These are phyloP conservation scores for Panicum miliaceum DNA, from an alignment of 176 grass and related monocot genomes.

Conservation along the genomic window DNA sequence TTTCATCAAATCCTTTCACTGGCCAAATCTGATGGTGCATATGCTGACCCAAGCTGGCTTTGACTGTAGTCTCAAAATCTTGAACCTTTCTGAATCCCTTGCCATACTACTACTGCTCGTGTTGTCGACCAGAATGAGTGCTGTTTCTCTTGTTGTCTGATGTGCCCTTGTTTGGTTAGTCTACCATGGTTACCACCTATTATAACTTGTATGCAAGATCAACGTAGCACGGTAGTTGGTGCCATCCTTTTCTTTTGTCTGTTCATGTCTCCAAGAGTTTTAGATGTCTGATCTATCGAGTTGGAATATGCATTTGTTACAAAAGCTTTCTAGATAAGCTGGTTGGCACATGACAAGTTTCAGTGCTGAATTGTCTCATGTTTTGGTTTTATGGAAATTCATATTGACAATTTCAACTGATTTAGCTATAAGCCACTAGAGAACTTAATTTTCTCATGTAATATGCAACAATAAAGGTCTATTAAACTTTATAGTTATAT, in stretches of 20 bases:
- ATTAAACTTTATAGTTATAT: not conserved
- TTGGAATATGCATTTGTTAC: slow-evolving; percentile 14
- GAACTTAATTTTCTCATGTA: slow-evolving; percentile 18
- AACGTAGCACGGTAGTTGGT: not conserved
- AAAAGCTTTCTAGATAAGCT: slow-evolving; percentile 7
- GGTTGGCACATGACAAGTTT: not conserved
- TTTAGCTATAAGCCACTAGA: not conserved
- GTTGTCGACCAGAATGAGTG: not conserved
- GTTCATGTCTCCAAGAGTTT: not conserved
- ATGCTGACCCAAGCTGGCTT: not conserved
- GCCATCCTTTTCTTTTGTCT: not conserved
- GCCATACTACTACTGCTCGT: not conserved
- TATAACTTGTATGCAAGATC: not conserved
- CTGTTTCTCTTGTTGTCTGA: slow-evolving; percentile 1
- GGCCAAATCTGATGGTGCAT: not conserved
- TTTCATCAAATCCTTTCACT: not conserved
- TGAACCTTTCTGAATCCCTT: slow-evolving; percentile 7
- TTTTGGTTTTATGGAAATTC: not conserved
- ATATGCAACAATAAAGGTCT: not conserved
- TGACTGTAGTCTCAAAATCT: not conserved
- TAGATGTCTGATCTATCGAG: not conserved
- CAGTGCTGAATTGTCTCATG: not conserved
- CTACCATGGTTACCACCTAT: not conserved
- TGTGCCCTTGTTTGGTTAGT: not conserved
- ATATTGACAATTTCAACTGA: not conserved